Conservation (phyloP, 2,329 filamentous ascomycete genomes). For the Fusarium penzigii region DNA sequence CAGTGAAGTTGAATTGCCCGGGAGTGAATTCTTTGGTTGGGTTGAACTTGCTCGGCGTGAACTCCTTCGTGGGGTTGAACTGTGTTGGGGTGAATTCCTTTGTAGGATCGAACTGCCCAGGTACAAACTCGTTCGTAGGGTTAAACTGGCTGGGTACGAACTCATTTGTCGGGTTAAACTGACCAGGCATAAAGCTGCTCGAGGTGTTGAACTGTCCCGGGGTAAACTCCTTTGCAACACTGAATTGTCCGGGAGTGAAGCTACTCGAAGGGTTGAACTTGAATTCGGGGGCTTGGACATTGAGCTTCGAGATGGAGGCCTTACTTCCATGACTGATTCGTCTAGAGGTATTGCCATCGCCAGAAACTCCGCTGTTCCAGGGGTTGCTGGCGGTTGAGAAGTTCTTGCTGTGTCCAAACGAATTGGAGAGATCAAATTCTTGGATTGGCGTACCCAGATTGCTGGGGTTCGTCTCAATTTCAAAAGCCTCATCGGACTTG, state of each 20-base stretch:
- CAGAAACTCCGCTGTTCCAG: slow-evolving; percentile 56
- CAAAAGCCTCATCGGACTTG: slow-evolving; percentile 57
- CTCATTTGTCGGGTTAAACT: not conserved
- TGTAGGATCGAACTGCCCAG: not conserved
- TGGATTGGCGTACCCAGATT: slow-evolving; percentile 66
- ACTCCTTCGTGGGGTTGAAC: not conserved
- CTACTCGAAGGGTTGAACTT: slow-evolving; percentile 64
- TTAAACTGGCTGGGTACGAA: not conserved
- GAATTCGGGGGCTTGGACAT: slow-evolving; percentile 88
- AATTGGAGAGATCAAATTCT: slow-evolving; percentile 46
- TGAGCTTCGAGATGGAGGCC: slow-evolving; percentile 75
- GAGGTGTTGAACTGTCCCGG: not conserved
- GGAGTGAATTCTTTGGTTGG: slow-evolving; percentile 48
- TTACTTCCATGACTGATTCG: slow-evolving; percentile 64
- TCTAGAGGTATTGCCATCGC: slow-evolving; percentile 36
- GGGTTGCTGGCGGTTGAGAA: slow-evolving; percentile 63
- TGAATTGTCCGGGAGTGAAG: slow-evolving; percentile 26
- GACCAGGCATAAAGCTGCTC: not conserved
- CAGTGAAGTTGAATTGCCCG: slow-evolving; percentile 51
- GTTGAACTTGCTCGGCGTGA: not conserved
- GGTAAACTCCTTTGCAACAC: slow-evolving; percentile 9
- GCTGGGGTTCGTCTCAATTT: slow-evolving; percentile 74
- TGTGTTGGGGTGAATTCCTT: not conserved
- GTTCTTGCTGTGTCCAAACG: slow-evolving; percentile 53
- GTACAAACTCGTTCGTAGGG: not conserved